Evolutionary conservation across 495 filamentous ascomycete genomes (phyloP).

Genomic region (Bacidia rubella): DNA sequence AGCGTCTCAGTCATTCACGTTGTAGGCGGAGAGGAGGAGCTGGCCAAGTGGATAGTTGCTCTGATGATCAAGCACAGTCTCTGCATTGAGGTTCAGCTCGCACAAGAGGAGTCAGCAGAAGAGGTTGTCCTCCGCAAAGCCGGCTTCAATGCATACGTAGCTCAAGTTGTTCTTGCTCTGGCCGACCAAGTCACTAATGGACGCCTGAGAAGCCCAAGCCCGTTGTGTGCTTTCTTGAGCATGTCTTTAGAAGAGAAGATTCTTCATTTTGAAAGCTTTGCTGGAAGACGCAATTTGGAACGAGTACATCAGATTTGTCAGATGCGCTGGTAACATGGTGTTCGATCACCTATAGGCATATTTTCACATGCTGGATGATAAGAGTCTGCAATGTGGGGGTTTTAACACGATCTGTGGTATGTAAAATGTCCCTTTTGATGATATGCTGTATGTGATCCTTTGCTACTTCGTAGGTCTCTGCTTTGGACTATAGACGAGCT

Average conservation of each 20-base stretch:
- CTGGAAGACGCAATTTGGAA: constrained; percentile 16
- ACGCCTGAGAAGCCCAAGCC: background rate
- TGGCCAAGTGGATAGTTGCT: constrained; percentile 44
- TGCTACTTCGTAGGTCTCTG: no score
- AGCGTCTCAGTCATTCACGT: constrained; percentile 38
- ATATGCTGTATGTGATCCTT: no score
- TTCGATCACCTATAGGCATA: background rate
- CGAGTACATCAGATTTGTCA: constrained; percentile 14
- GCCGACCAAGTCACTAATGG: constrained; percentile 25
- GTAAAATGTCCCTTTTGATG: no score
- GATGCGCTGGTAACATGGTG: constrained; percentile 13
- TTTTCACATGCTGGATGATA: no score
- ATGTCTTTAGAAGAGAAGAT: constrained; percentile 37
- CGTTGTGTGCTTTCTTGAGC: constrained; percentile 39
- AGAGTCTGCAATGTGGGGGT: no score
- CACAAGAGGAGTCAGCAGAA: constrained; percentile 43
- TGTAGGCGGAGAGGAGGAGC: constrained; percentile 40
- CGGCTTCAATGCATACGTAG: constrained; percentile 71
- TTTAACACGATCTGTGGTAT: no score
- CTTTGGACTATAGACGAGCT: no score
- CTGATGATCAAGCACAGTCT: constrained; percentile 25
- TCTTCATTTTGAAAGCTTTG: constrained; percentile 20
- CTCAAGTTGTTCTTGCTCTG: constrained; percentile 49
- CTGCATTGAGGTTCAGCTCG: constrained; percentile 2
- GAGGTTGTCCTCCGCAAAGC: constrained; percentile 59